Conservation (phyloP, 805 yeast species). For the Lachancea dasiensis region DNA sequence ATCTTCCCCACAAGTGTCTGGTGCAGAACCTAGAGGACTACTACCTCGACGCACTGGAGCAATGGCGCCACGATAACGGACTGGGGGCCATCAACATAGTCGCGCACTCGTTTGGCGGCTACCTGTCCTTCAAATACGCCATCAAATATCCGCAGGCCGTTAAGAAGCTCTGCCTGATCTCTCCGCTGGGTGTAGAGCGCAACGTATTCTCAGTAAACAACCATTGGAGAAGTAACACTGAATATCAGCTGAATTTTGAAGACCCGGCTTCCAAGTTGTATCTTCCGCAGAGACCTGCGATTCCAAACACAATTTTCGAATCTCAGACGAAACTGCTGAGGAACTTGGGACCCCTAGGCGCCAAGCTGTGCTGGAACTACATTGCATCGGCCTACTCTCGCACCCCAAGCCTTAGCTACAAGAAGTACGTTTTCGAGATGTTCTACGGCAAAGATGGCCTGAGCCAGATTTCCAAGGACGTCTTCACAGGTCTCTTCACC, state of each 20-base stretch:
- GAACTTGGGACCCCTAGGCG: constrained; percentile 39
- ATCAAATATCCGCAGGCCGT: constrained; percentile 51
- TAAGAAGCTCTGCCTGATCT: constrained; percentile 50
- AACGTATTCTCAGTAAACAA: constrained; percentile 52
- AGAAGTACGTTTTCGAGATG: constrained; percentile 23
- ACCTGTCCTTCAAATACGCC: constrained; percentile 60
- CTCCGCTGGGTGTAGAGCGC: constrained; percentile 78
- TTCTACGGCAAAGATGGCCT: constrained; percentile 20
- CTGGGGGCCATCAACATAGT: constrained; percentile 53
- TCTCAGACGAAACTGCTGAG: constrained; percentile 45
- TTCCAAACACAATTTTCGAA: constrained; percentile 30
- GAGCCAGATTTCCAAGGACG: constrained; percentile 20
- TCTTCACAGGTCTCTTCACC: constrained; percentile 29
- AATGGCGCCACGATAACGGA: constrained; percentile 50
- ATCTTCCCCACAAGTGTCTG: constrained; percentile 14
- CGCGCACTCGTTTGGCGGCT: constrained; percentile 80
- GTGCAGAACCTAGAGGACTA: constrained; percentile 44
- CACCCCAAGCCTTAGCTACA: constrained; percentile 23
- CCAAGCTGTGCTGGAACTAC: constrained; percentile 32
- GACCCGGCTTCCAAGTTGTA: constrained; percentile 37
- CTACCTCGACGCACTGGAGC: constrained; percentile 54
- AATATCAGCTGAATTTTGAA: constrained; percentile 34
- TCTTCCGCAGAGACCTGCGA: constrained; percentile 22
- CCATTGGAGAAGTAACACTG: constrained; percentile 13
- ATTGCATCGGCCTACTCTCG: constrained; percentile 29